Conservation (phyloP, 257 asterid species). For the Echites panduratus region DNA sequence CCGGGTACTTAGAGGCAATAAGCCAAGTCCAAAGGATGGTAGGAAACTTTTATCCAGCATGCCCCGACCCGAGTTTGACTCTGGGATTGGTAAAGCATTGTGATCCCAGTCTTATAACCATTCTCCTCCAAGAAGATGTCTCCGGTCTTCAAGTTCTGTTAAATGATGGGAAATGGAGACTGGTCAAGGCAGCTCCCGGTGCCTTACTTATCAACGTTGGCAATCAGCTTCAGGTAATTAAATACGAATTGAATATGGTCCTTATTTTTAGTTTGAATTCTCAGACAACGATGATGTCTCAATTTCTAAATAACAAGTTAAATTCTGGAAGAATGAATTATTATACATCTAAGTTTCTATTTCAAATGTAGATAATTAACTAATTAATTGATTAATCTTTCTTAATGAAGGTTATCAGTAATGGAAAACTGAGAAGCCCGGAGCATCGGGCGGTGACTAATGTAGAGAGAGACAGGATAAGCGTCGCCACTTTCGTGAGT, state of each 20-base stretch:
- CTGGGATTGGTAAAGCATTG: constrained; percentile 57
- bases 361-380: too few relatives aligned
- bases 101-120: constrained; percentile 61
- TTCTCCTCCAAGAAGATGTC: constrained; percentile 42
- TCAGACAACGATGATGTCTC: too few relatives aligned
- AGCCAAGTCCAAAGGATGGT: constrained; percentile 40
- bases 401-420: constrained; percentile 43
- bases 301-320: too few relatives aligned
- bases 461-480: constrained; percentile 35
- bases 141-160: constrained; percentile 26
- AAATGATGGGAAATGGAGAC: constrained; percentile 48
- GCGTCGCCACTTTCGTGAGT: constrained; percentile 51
- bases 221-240: constrained; percentile 45
- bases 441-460: constrained; percentile 61
- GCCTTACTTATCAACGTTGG: constrained; percentile 54
- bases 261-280: too few relatives aligned
- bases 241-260: too few relatives aligned
- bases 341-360: neutral
- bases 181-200: constrained; percentile 42
- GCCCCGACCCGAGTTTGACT: constrained; percentile 67
- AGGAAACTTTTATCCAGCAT: constrained; percentile 61
- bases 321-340: too few relatives aligned
- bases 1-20: constrained; percentile 35
- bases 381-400: too few relatives aligned
- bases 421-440: constrained; percentile 48